Conservation (phyloP, 129 eudicot species). For the Gnaphalium uliginosum region DNA sequence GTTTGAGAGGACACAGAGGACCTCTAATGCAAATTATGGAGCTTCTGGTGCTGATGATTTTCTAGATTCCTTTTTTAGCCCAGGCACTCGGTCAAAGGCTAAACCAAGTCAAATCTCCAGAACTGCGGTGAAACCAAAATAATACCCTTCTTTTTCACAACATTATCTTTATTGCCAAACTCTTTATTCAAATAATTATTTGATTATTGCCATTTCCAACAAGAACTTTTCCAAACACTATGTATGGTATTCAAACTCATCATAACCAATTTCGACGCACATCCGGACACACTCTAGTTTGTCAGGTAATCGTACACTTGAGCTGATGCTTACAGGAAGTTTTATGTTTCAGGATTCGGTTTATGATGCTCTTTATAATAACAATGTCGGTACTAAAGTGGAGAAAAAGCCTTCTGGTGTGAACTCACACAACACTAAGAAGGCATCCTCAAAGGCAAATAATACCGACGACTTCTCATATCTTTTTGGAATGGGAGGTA, state of each 20-base stretch:
- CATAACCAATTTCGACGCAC: not conserved
- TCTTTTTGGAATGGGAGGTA: slow-evolving; percentile 81
- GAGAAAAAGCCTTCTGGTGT: slow-evolving; percentile 30
- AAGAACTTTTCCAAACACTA: not conserved
- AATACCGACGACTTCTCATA: slow-evolving; percentile 60
- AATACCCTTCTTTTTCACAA: slow-evolving; percentile 5
- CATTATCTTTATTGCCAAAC: not conserved
- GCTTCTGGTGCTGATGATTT: slow-evolving; percentile 36
- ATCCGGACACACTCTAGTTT: not conserved
- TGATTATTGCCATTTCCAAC: not conserved
- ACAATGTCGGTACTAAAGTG: slow-evolving; percentile 31
- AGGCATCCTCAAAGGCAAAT: slow-evolving; percentile 33
- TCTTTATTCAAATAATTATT: not conserved
- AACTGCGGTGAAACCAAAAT: slow-evolving; percentile 42
- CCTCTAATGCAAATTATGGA: slow-evolving; percentile 18
- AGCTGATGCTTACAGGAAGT: not conserved
- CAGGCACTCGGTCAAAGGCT: slow-evolving; percentile 33
- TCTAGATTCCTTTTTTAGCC: slow-evolving; percentile 58
- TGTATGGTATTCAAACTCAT: not conserved
- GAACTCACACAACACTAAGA: slow-evolving; percentile 32
- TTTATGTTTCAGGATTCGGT: slow-evolving; percentile 53
- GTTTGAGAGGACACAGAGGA: slow-evolving; percentile 35
- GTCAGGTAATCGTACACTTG: slow-evolving; percentile 7
- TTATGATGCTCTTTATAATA: slow-evolving; percentile 53
- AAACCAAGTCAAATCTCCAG: slow-evolving; percentile 35